These are phyloP conservation scores for Lachancea cidri DNA, from an alignment of 805 yeast species.

Conservation along the genomic window DNA sequence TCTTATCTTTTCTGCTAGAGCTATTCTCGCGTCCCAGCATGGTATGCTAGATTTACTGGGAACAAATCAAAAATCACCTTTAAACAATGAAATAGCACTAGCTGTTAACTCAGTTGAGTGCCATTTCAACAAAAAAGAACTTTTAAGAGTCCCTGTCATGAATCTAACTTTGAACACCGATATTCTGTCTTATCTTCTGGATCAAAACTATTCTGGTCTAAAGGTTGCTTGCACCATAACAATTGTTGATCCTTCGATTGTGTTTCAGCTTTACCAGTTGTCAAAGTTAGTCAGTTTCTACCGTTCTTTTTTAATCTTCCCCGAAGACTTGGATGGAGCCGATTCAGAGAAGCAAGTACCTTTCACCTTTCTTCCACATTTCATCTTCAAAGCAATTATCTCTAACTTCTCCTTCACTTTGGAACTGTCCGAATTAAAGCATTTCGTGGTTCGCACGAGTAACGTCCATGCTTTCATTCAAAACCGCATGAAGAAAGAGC, in stretches of 20 bases:
- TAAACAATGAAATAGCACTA: slow-evolving; percentile 26
- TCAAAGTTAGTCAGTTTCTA: not conserved
- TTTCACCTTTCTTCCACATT: slow-evolving; percentile 12
- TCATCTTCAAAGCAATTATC: slow-evolving; percentile 20
- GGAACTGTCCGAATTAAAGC: slow-evolving; percentile 14
- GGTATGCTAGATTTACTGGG: slow-evolving; percentile 22
- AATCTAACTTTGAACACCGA: slow-evolving; percentile 27
- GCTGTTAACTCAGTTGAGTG: slow-evolving; percentile 24
- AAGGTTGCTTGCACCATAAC: slow-evolving; percentile 21
- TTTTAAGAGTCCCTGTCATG: slow-evolving; percentile 28
- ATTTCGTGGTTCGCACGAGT: slow-evolving; percentile 4
- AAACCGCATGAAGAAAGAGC: not conserved
- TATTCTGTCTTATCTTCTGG: slow-evolving; percentile 17
- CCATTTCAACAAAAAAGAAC: slow-evolving; percentile 16
- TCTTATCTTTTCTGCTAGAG: slow-evolving; percentile 22
- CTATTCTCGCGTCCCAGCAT: slow-evolving; percentile 18
- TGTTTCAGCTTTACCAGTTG: not conserved
- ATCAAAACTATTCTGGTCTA: slow-evolving; percentile 15
- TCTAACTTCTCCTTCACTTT: slow-evolving; percentile 25
- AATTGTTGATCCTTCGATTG: slow-evolving; percentile 28
- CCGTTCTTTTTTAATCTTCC: not conserved
- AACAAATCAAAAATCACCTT: slow-evolving; percentile 13
- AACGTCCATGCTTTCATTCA: slow-evolving; percentile 3
- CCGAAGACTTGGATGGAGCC: not conserved
- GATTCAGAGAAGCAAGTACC: not conserved